Evolutionary conservation across 768 basidiomycete species (phyloP), one percentile per base, ranked within the genome.

Genomic region (Mrakia hoshinonis): DNA sequence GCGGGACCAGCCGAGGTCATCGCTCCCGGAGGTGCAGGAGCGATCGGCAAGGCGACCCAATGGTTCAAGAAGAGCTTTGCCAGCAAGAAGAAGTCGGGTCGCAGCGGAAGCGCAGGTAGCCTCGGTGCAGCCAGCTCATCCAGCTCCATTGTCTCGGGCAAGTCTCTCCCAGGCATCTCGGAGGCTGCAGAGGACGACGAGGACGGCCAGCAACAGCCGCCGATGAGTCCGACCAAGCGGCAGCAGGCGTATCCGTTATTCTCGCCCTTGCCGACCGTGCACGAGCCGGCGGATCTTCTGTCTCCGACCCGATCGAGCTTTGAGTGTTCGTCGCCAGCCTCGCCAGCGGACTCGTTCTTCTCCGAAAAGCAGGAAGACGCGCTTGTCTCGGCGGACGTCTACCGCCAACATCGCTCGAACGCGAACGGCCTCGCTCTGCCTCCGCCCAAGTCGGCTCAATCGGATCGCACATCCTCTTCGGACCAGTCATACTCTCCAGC

Each of bases 51-150:
- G 65, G 70, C 70, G 31, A 72, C 70, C 2, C 63, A 65, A 31
- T 73, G 72, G 72, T 68, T 73, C 49, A 73, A 73, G 38, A 68
- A 64, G 61, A 72, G 70, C 49, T 72, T 72, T 29, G 58, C 31
- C 26, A 61, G n/a, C 22, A 72, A 72, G 64, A 67, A 67, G 65
- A 70, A 62, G 52, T 43, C 43, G 15, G 43, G 43, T 43, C 69
- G 69, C 31, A 48, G 63, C 36, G 24, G 55, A 13, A 54, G 65
- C 34, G 36, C 34, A 29, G 36, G 36, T 36, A 61, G 58, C 22
- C 58, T 61, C 36, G 58, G 58, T n/a, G 58, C 58, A 3, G 58
- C 58, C 18, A 61, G 58, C 36, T 61, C 58, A 36, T 34, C 31
- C 34, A 36, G 31, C 20, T 61, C 58, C 34, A 39, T 61, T 15